These are phyloP conservation scores for Pyrenochaeta sp. DNA, from an alignment of 2,329 filamentous ascomycete species.

Conservation along the genomic window DNA sequence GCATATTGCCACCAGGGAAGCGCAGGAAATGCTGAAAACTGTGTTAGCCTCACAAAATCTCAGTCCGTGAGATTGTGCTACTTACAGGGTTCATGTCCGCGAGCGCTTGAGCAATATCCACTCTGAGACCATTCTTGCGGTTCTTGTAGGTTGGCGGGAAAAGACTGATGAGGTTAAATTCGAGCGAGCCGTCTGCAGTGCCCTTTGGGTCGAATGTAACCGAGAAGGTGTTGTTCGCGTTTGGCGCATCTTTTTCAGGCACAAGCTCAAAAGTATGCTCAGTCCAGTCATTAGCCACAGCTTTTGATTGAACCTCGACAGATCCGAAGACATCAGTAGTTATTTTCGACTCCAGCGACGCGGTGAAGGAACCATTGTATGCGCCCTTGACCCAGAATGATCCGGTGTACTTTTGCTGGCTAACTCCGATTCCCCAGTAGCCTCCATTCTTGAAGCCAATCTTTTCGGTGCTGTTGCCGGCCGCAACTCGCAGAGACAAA, in stretches of 20 bases:
- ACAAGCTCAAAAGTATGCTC: slow-evolving; percentile 52
- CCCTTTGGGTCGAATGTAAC: slow-evolving; percentile 59
- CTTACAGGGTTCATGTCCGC: slow-evolving; percentile 50
- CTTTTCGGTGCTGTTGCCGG: slow-evolving; percentile 47
- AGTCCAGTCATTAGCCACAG: slow-evolving; percentile 48
- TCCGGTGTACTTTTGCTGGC: slow-evolving; percentile 58
- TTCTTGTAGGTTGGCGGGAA: slow-evolving; percentile 65
- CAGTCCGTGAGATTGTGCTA: not conserved
- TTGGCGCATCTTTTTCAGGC: slow-evolving; percentile 49
- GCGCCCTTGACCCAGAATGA: slow-evolving; percentile 58
- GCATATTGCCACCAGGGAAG: slow-evolving; percentile 63
- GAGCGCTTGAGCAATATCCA: slow-evolving; percentile 59
- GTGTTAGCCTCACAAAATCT: not conserved
- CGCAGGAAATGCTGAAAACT: slow-evolving; percentile 52
- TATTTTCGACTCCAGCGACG: slow-evolving; percentile 52
- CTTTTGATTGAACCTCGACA: slow-evolving; percentile 36
- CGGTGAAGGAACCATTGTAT: slow-evolving; percentile 48
- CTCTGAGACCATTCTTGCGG: slow-evolving; percentile 60
- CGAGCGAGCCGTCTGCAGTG: slow-evolving; percentile 33
- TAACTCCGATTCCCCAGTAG: slow-evolving; percentile 63
- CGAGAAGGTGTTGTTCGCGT: slow-evolving; percentile 61
- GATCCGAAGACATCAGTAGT: slow-evolving; percentile 54
- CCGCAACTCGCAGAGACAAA: slow-evolving; percentile 53
- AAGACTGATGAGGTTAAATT: slow-evolving; percentile 62
- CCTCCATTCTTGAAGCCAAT: slow-evolving; percentile 60